Conservation (phyloP, 345 rosid species). For the Eucalyptus sp. region DNA sequence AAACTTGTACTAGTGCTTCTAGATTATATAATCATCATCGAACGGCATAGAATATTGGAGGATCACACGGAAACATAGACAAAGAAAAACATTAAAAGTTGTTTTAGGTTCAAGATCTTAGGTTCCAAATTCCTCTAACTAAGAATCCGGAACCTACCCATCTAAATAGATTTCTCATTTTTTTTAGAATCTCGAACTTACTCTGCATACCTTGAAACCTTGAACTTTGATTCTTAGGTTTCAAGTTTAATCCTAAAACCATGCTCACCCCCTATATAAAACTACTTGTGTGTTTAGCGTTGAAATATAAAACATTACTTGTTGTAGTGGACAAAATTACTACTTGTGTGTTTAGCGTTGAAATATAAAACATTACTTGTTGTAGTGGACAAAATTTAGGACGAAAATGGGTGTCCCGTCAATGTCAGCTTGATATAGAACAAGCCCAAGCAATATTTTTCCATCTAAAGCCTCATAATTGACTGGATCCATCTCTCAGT, state of each 20-base stretch:
- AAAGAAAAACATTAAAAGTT: too few species aligned
- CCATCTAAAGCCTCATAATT: background rate
- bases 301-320: background rate
- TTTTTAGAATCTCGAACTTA: too few species aligned
- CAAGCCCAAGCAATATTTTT: background rate
- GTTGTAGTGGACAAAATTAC: background rate
- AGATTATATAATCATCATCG: too few species aligned
- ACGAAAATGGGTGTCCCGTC: background rate
- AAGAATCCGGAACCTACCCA: fast-evolving
- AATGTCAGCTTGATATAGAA: background rate
- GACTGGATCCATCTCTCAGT: background rate
- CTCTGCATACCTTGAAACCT: too few species aligned
- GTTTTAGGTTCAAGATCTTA: too few species aligned
- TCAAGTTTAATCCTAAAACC: too few species aligned
- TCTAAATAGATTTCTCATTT: too few species aligned
- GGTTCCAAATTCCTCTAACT: too few species aligned
- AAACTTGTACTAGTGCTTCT: too few species aligned
- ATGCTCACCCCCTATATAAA: background rate
- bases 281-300: background rate
- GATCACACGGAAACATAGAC: too few species aligned
- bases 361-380: background rate
- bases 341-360: background rate
- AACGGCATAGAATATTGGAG: too few species aligned
- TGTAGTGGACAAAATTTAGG: background rate
- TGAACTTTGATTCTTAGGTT: too few species aligned